Base-by-base conservation (phyloP, 768 basidiomycete species). In the Russula abietina region DNA sequence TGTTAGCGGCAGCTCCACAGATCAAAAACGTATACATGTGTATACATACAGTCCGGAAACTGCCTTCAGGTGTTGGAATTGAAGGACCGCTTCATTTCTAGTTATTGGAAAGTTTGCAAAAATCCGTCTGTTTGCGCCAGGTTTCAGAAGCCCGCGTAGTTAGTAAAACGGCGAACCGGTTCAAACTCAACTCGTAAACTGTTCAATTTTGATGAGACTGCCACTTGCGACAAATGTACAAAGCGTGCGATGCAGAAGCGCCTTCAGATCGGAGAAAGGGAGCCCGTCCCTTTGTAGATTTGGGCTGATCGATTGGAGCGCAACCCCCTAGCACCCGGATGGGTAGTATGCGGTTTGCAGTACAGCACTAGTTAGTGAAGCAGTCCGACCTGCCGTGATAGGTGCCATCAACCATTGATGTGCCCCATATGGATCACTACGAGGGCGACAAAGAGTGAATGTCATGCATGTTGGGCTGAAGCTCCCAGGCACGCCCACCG, bases 271-370 rank as follows among this genome's bases (percentile, higher is more conserved):
- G 57, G 52, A 48, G 22, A 45, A 60, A 60, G 14, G 17, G 51
- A 24, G 51, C 36, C 22, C 6, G 28, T 53, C 26, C 36, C 24
- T 36, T 17, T 39, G 38, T 36, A 9, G 28, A 54, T 55, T 53
- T 49, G 26, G 53, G 51, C n/a, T 28, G 49, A 64, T 60, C 63
- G 54, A 64, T 60, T 30, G 58, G 63, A 50, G 50, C 14, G 43
- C 26, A 17, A 32, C 45, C 41, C 50, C 62, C 62, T 55, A 58
- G 41, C 4, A 49, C 46, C 46, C 22, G 28, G 12, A 22, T 43
- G 39, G 57, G 46, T 55, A 49, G 14, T 61, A 49, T 54, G 50
- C 17, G 43, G 53, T 49, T 41, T 30, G 19, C 38, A n/a, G 36
- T 36, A 36, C 11, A n/a, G n/a, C n/a, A n/a, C n/a, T n/a, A n/a